Evolutionary conservation across 2,329 filamentous ascomycete species (phyloP), one percentile per base, ranked within the genome.

Genomic region (Penicillium sp.): DNA sequence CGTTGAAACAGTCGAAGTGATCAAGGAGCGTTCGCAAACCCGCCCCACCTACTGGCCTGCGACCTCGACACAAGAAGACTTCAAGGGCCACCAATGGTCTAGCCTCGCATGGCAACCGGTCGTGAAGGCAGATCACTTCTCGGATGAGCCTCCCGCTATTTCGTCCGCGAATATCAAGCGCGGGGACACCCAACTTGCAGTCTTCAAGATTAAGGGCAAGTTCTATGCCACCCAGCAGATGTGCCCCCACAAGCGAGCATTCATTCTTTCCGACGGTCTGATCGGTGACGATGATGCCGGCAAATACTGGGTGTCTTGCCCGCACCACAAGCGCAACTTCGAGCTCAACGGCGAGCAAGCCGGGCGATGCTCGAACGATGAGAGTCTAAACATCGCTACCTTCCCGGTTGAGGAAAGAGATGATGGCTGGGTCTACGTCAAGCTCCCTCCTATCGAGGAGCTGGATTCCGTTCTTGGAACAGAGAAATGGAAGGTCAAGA

Each of bases 221-320:
- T 96, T 89, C 82, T 94, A 94, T 76, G 90, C 91, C 60, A 90
- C 90, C 14, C 93, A 97, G 79, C 92, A 97, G 74, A 97, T 97
- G 93, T 97, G 93, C 75, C 93, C 93, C 10, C 92, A 96, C 80
- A 95, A 94, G 78, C 89, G 92, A 11, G 89, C 92, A 0, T 97
- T 97, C 71, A 89, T 93, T n/a, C 85, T 97, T 28, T 90, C 89
- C 0, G 93, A 97, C 73, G 92, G 92, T 1, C 80, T 97, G 8
- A 84, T 97, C 51, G 93, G 93, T 43, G 89, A 79, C 51, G 75
- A 78, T 51, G 70, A 79, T 61, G 75, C 81, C 48, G 82, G 85
- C 63, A 88, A 87, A 61, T 87, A 93, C n/a, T 96, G 90, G 88
- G 86, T 97, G 19, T 92, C 89, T 0, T 97, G 92, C 72, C 93